Conservation (phyloP, 192 early-diverging fungal genomes). For the Coemansia sp. region DNA sequence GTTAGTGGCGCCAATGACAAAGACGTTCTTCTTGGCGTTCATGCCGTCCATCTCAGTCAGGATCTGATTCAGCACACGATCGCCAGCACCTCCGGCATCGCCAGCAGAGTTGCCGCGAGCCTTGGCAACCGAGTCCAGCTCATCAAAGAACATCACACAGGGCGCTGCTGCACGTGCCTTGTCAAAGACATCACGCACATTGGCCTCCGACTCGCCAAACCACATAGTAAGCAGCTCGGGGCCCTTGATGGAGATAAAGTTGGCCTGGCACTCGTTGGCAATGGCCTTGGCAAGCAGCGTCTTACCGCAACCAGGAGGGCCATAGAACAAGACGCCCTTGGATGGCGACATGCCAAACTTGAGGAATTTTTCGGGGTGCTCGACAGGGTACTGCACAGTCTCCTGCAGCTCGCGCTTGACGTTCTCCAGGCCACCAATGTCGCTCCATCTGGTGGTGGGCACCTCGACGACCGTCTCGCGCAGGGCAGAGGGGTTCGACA, state of each 20-base stretch:
- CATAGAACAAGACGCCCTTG: conserved; percentile 98
- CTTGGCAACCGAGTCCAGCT: conserved; percentile 97
- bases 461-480: conserved; percentile 98
- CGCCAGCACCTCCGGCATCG: conserved; percentile 90
- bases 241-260: conserved; percentile 99
- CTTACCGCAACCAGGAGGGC: conserved; percentile 98
- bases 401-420: conserved; percentile 98
- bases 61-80: conserved; percentile 98
- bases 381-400: conserved; percentile 98
- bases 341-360: conserved; percentile 95
- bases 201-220: conserved; percentile 99
- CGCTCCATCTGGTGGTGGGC: conserved; percentile 90
- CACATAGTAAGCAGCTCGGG: conserved; percentile 99
- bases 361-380: conserved; percentile 98
- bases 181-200: conserved; percentile 99
- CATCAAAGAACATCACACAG: conserved; percentile 99
- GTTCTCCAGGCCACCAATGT: conserved; percentile 96
- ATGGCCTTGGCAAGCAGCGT: conserved; percentile 98
- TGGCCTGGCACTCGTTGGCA: conserved; percentile 99
- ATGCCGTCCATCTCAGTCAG: conserved; percentile 99
- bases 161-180: conserved; percentile 96
- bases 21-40: conserved; percentile 99
- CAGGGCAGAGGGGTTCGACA: conserved; percentile 96
- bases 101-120: conserved; percentile 78
- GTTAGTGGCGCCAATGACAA: conserved; percentile 99